Base-by-base conservation (phyloP, 164 flowering plant genomes). In the Tetracentron sinense region DNA sequence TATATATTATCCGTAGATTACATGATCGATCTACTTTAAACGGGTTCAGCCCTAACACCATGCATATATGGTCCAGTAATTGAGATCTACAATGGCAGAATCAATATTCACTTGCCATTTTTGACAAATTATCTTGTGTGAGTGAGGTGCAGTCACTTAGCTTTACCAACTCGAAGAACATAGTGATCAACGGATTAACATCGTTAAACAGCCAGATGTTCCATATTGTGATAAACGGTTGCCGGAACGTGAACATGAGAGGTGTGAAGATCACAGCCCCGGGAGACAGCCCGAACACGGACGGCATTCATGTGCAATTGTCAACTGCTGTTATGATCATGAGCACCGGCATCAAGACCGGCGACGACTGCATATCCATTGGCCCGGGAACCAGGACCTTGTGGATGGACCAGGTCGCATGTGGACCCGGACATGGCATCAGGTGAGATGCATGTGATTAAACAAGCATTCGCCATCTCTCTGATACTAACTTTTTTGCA, bases 401-500 rank as follows among this genome's bases (percentile, higher is more conserved):
- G 26, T 64, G 60, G 60, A 55, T 64, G 6, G 61, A 65, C 20
- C 27, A 47, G 8, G 21, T 57, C 2, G 25, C 16, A 10, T 65
- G 68, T 31, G 68, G 68, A 7, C 68, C 68, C 6, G 68, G 68
- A 30, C 68, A 65, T 56, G 68, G 68, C 28, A 56, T 65, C 42
- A 65, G 68, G 68, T 56, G 56, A 19, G 15, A 31, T 16, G 16
- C 25, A n/a, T n/a, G n/a, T n/a, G n/a, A n/a, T n/a, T 7, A 4
- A 12, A 6, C 51, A 48, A 12, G 22, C 22, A 48, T 6, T 48
- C n/a, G 22, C 19, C 7, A 6, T 12, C 6, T 16, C 6, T 48
- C 51, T 7, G 5, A 12, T 48, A 11, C 15, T 1, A 16, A 20
- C 20, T 16, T 6, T 48, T 20, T 20, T 48, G 22, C 51, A 48